Evolutionary conservation across 768 basidiomycete species (phyloP).

Genomic region (Mycena alexandri): DNA sequence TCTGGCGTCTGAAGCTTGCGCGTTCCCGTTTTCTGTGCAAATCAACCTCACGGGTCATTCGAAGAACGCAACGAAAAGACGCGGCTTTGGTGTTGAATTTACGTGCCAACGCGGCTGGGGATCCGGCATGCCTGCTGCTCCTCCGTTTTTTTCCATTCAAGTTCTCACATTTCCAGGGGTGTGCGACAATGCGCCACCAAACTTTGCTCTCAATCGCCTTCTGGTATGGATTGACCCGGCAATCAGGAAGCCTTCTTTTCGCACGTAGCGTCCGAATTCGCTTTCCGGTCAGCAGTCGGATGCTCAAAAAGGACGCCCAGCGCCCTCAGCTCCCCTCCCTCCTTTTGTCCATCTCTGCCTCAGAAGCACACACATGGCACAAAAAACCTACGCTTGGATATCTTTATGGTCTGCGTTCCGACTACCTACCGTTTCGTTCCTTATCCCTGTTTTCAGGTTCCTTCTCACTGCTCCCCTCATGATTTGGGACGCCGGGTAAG

Average conservation of each 20-base stretch:
- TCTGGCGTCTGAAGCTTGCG: conserved; percentile 32
- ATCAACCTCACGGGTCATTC: conserved; percentile 17
- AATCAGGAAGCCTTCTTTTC: conserved; percentile 38
- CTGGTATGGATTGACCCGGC: conserved; percentile 33
- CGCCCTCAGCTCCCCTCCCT: conserved; percentile 14
- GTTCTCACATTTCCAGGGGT: conserved; percentile 26
- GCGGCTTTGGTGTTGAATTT: conserved; percentile 2
- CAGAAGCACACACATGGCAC: conserved; percentile 26
- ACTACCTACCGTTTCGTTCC: background rate
- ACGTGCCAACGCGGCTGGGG: conserved; percentile 15
- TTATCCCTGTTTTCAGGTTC: conserved; percentile 52
- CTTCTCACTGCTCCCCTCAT: conserved; percentile 69
- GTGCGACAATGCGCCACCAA: conserved; percentile 28
- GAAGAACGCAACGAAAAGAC: conserved; percentile 22
- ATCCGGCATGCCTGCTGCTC: conserved; percentile 15
- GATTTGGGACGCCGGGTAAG: conserved; percentile 78
- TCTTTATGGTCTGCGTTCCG: conserved; percentile 51
- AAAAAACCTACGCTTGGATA: conserved; percentile 58
- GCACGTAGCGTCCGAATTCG: conserved; percentile 38
- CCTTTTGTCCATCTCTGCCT: conserved; percentile 13
- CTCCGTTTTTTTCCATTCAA: conserved; percentile 23
- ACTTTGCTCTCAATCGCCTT: conserved; percentile 30
- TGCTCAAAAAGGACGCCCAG: conserved; percentile 35
- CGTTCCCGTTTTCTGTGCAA: conserved; percentile 31
- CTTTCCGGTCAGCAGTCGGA: conserved; percentile 36